These are phyloP conservation scores for Kurtzmaniella cleridarum DNA, from an alignment of 805 yeast species.

Conservation along the genomic window DNA sequence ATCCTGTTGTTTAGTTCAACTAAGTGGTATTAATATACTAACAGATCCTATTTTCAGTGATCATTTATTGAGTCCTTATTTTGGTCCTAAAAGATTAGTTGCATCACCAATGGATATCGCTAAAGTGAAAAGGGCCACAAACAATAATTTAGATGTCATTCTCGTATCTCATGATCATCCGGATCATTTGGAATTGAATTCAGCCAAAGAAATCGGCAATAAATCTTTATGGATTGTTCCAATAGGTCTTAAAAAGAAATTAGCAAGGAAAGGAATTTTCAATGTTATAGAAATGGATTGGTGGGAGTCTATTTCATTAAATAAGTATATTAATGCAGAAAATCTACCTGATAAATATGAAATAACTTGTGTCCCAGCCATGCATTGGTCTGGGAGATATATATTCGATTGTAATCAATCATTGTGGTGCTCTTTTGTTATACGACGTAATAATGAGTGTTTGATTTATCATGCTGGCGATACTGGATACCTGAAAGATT, in stretches of 20 bases:
- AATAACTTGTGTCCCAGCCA: conserved; percentile 85
- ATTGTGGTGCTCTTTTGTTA: conserved; percentile 84
- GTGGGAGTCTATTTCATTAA: conserved; percentile 63
- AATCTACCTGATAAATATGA: conserved; percentile 51
- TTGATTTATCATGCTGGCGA: conserved; percentile 90
- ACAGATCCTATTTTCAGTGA: conserved; percentile 82
- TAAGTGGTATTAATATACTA: conserved; percentile 66
- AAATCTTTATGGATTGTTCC: conserved; percentile 82
- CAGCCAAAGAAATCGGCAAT: conserved; percentile 50
- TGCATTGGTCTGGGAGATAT: conserved; percentile 94
- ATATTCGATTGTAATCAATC: conserved; percentile 76
- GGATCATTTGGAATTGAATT: conserved; percentile 75
- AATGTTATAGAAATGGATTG: conserved; percentile 77
- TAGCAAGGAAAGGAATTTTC: conserved; percentile 54
- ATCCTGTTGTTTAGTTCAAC: conserved; percentile 71
- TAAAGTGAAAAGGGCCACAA: conserved; percentile 46
- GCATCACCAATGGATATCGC: conserved; percentile 65
- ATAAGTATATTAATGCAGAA: conserved; percentile 34
- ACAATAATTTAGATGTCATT: conserved; percentile 59
- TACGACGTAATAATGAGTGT: conserved; percentile 63
- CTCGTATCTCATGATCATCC: conserved; percentile 93
- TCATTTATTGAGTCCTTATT: conserved; percentile 50
- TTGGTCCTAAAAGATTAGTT: conserved; percentile 84
- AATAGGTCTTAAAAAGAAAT: conserved; percentile 57
- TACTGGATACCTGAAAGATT: conserved; percentile 77